Conservation (phyloP, 495 filamentous ascomycete genomes). For the Astrothelium subdiscretum region DNA sequence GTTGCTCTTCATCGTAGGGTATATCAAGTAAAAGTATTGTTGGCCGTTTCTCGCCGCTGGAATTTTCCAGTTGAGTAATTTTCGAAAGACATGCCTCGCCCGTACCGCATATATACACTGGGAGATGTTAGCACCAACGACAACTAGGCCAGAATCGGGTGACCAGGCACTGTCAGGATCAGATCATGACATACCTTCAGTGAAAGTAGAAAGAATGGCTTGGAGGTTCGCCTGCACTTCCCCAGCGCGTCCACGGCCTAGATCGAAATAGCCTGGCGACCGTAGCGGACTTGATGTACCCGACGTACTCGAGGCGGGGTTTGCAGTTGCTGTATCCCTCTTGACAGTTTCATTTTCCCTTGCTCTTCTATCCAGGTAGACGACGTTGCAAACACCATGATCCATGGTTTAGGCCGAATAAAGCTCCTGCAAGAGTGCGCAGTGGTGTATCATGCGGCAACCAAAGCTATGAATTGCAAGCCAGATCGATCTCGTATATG, state of each 20-base stretch:
- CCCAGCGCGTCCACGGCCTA: slow-evolving; percentile 7
- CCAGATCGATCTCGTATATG: not conserved
- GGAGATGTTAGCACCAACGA: not conserved
- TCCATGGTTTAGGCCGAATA: slow-evolving; percentile 15
- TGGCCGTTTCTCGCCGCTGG: slow-evolving; percentile 8
- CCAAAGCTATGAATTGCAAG: not conserved
- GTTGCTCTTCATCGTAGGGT: slow-evolving; percentile 27
- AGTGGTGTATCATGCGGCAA: not conserved
- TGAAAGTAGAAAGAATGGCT: slow-evolving; percentile 21
- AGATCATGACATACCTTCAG: slow-evolving; percentile 19
- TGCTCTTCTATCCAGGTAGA: slow-evolving; percentile 24
- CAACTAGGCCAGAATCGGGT: not conserved
- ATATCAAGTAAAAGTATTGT: slow-evolving; percentile 24
- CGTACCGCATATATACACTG: slow-evolving; percentile 21
- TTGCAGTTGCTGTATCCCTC: slow-evolving; percentile 9
- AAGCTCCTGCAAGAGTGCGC: not conserved
- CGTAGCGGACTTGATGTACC: slow-evolving; percentile 7
- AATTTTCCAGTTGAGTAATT: slow-evolving; percentile 18
- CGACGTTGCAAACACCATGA: slow-evolving; percentile 28
- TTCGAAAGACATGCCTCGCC: slow-evolving; percentile 19
- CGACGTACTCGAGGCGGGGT: not conserved
- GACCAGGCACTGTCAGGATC: not conserved
- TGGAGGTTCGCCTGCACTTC: slow-evolving; percentile 22
- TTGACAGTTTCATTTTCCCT: slow-evolving; percentile 19
- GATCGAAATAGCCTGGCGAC: slow-evolving; percentile 18